A percentile compares a stretch with the other conserved stretches of the same genome.
Evolutionary conservation across 2,329 filamentous ascomycete genomes (phyloP).

Genomic region (Curvularia hawaiiensis): DNA sequence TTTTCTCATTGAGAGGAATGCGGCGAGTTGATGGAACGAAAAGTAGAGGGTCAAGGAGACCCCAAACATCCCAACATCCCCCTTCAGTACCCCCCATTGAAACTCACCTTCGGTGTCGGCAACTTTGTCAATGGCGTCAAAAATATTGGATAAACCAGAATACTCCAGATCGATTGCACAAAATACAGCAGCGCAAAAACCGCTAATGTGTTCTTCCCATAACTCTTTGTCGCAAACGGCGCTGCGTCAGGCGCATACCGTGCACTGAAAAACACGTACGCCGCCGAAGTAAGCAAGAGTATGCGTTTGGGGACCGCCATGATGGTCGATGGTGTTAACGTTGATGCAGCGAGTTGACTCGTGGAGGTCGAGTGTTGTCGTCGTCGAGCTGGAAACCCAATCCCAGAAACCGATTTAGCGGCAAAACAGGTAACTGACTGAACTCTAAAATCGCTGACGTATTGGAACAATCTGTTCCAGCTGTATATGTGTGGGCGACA

Average conservation of each 20-base stretch:
- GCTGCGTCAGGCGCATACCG: constrained; percentile 42
- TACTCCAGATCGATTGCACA: constrained; percentile 46
- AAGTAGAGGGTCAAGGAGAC: no score
- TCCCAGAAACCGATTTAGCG: no score
- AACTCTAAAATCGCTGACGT: no score
- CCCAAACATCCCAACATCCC: no score
- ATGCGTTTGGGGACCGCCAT: constrained; percentile 40
- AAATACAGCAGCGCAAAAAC: constrained; percentile 49
- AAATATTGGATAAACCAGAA: constrained; percentile 62
- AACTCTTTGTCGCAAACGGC: constrained; percentile 33
- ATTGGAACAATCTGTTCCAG: no score
- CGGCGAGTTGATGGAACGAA: neutral
- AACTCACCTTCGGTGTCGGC: constrained; percentile 57
- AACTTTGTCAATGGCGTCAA: constrained; percentile 64
- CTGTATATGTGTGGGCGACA: no score
- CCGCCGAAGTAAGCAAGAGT: constrained; percentile 30
- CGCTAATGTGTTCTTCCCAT: constrained; percentile 48
- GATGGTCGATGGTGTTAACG: neutral
- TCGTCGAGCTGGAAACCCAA: no score
- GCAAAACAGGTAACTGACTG: no score
- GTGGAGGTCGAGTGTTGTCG: no score
- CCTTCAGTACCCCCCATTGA: neutral
- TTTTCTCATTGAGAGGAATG: neutral
- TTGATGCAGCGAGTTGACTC: no score
- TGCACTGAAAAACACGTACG: constrained; percentile 36